A percentile compares a stretch with the other conserved stretches of the same genome.
phyloP scores from a whole-genome alignment of 2,329 filamentous ascomycete genomes.

The Bretziella fagacearum region DNA sequence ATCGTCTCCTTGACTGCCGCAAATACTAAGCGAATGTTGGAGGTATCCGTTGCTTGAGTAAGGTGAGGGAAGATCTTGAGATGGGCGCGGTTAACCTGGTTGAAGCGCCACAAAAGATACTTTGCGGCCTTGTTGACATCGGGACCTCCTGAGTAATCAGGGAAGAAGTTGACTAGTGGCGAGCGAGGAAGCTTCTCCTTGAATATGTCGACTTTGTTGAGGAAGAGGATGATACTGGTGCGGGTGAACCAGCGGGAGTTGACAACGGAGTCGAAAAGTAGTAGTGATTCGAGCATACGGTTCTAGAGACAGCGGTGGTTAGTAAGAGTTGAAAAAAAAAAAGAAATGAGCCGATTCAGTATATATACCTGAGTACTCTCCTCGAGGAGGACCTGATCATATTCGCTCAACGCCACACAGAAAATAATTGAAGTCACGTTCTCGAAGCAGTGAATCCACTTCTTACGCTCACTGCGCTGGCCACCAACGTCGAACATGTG shows the following conservation, averaged over 20 bases:
- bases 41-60: constrained; percentile 96
- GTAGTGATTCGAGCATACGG: constrained; percentile 96
- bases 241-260: constrained; percentile 99
- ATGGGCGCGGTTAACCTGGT: constrained; percentile 92
- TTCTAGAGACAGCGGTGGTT: constrained; percentile 42
- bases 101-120: constrained; percentile 95
- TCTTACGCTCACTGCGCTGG: constrained; percentile 93
- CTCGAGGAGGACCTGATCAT: constrained; percentile 91
- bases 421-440: constrained; percentile 99
- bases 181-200: constrained; percentile 83
- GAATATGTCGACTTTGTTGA: constrained; percentile 98
- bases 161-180: constrained; percentile 87
- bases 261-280: constrained; percentile 94
- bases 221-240: constrained; percentile 93
- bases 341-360: background rate
- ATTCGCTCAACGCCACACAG: constrained; percentile 93
- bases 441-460: constrained; percentile 99
- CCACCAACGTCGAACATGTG: constrained; percentile 99
- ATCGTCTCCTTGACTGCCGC: constrained; percentile 98
- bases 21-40: constrained; percentile 94
- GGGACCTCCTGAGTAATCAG: constrained; percentile 92
- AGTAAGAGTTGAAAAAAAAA: background rate
- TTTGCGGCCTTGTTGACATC: constrained; percentile 97
- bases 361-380: constrained; percentile 76
- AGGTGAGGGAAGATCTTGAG: constrained; percentile 94